Evolutionary conservation across 2,329 filamentous ascomycete species (phyloP), one percentile per base, ranked within the genome.

Genomic region (Acrocalymma vagum): DNA sequence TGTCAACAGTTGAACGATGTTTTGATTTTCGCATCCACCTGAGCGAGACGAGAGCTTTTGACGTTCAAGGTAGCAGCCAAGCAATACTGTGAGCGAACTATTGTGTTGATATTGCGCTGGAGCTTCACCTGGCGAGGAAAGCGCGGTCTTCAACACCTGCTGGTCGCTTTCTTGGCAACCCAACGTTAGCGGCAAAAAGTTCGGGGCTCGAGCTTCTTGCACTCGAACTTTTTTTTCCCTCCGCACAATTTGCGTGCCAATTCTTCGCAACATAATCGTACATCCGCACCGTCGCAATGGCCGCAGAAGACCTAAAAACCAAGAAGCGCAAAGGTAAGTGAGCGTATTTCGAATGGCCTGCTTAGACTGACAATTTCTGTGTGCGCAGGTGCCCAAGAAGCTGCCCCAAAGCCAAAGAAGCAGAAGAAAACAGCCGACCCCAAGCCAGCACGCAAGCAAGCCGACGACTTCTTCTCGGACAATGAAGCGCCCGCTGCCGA

Each of bases 281-380:
- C 38, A 45, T 32, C 48, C 32, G 39, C 24, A 25, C 36, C 36
- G 14, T 43, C 40, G 66, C 60, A 69, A 83, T 83, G 80, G 78
- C 77, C 38, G 73, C 74, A 50, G 78, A 78, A 58, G 62, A 65
- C 22, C 70, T 72, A 51, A 79, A 78, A 55, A 70, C 70, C 26
- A 82, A 78, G 63, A 82, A 82, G 75, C 76, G 77, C 67, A 80
- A 80, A 60, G 74, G 78, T 78, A 65, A 26, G 60, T 24, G 1
- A 8, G 31, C n/a, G 17, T 27, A 9, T 32, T 5, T 9, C 2
- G 17, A 45, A 34, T 41, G 38, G 53, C 9, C 16, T 20, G 32
- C 7, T 15, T 24, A 48, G 50, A 3, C 9, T 16, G n/a, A 31
- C 50, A 48, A 43, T 57, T 29, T 18, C 45, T n/a, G 23, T 15